Conservation (phyloP, 139 green algal genomes). For the Trebouxia sp. region DNA sequence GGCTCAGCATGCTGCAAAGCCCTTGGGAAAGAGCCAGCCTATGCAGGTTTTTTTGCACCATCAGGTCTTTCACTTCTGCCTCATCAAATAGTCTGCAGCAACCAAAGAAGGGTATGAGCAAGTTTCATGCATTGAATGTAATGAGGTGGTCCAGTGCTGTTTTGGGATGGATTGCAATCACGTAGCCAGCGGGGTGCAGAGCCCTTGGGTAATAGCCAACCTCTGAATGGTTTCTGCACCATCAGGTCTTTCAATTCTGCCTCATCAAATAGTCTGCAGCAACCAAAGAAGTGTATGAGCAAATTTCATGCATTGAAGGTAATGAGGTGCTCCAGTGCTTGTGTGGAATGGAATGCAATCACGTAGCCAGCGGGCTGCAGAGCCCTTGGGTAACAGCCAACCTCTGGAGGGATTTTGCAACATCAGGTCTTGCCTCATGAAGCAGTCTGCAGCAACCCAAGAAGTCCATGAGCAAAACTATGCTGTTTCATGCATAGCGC, state of each 20-base stretch:
- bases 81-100: slow-evolving; percentile 40
- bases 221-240: slow-evolving; percentile 22
- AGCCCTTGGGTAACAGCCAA: slow-evolving; percentile 58
- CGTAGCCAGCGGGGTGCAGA: slow-evolving; percentile 66
- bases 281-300: not conserved
- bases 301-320: not conserved
- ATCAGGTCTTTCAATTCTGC: slow-evolving; percentile 48
- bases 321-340: slow-evolving; percentile 55
- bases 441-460: slow-evolving; percentile 35
- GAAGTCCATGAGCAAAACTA: not conserved
- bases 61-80: slow-evolving; percentile 45
- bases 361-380: slow-evolving; percentile 60
- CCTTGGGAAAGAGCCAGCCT: slow-evolving; percentile 50
- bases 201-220: slow-evolving; percentile 51
- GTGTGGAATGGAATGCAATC: slow-evolving; percentile 46
- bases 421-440: slow-evolving; percentile 45
- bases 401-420: slow-evolving; percentile 26
- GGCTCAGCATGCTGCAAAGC: slow-evolving; percentile 64
- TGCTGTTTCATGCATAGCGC: no score
- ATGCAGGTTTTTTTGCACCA: slow-evolving; percentile 35
- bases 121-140: not conserved
- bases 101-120: not conserved
- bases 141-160: slow-evolving; percentile 55
- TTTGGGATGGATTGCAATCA: slow-evolving; percentile 47
- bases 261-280: slow-evolving; percentile 39